phyloP scores from a whole-genome alignment of 208 protist species.

The Lotmaria passim region DNA sequence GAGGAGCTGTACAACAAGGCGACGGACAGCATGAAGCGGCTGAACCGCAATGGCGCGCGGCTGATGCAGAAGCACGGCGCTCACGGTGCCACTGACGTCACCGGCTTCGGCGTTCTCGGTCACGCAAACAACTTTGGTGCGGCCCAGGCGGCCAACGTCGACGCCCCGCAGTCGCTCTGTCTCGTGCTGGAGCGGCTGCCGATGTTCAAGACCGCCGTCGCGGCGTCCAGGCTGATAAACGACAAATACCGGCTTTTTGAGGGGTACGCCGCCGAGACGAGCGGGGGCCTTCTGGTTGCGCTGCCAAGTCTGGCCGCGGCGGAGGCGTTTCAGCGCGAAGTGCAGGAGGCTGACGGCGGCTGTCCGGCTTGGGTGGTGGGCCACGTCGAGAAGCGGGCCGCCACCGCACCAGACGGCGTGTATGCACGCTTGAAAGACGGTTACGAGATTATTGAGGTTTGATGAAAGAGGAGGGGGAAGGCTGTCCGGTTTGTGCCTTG shows the following conservation, averaged over 20 bases:
- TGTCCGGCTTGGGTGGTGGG: constrained; percentile 91
- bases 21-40: constrained; percentile 83
- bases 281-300: constrained; percentile 93
- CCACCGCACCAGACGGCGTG: constrained; percentile 27
- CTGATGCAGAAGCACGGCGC: constrained; percentile 90
- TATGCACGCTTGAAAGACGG: constrained; percentile 54
- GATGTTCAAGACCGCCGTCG: constrained; percentile 85
- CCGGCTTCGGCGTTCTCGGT: constrained; percentile 97
- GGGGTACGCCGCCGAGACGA: constrained; percentile 95
- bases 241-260: constrained; percentile 91
- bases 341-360: constrained; percentile 75
- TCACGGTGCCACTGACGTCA: constrained; percentile 96
- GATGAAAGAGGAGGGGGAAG: neutral
- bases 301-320: constrained; percentile 63
- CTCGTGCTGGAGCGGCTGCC: constrained; percentile 88
- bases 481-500: too few relatives aligned
- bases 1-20: constrained; percentile 78
- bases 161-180: constrained; percentile 39
- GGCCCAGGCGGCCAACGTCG: constrained; percentile 64
- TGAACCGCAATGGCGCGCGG: constrained; percentile 89
- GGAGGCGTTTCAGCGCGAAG: constrained; percentile 64
- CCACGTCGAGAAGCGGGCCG: constrained; percentile 39
- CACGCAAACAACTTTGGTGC: constrained; percentile 94
- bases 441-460: constrained; percentile 76
- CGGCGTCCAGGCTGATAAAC: constrained; percentile 73